Evolutionary conservation across 164 flowering plant species (phyloP).

Genomic region (Macadamia tetraphylla): DNA sequence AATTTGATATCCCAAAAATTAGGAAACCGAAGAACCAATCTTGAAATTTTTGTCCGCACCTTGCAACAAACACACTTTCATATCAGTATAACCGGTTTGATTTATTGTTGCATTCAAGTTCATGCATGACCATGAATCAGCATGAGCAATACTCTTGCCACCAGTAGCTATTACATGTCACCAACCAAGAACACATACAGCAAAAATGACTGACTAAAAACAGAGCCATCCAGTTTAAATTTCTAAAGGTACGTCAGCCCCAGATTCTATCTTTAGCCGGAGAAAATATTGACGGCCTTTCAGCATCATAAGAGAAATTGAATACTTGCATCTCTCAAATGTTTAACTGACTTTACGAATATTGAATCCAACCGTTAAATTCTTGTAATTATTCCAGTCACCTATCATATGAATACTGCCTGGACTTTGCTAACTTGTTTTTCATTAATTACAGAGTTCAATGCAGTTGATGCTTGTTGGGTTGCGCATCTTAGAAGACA

Average conservation of each 20-base stretch:
- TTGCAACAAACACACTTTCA: too few relatives aligned
- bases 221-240: too few relatives aligned
- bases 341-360: constrained; percentile 20
- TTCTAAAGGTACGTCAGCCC: background rate
- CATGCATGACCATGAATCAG: too few relatives aligned
- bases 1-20: too few relatives aligned
- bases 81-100: too few relatives aligned
- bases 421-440: background rate
- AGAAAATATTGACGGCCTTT: constrained; percentile 15
- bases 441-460: background rate
- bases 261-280: constrained; percentile 22
- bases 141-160: too few relatives aligned
- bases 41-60: too few relatives aligned
- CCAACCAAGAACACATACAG: too few relatives aligned
- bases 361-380: constrained; percentile 18
- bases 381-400: constrained; percentile 25
- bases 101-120: too few relatives aligned
- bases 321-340: constrained; percentile 22
- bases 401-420: constrained; percentile 12
- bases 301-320: constrained; percentile 25
- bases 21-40: too few relatives aligned
- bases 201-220: too few relatives aligned
- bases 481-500: constrained; percentile 4
- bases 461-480: constrained; percentile 13
- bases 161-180: too few relatives aligned